Evolutionary conservation across 345 rosid species (phyloP).

Genomic region (Acer yangbiense): DNA sequence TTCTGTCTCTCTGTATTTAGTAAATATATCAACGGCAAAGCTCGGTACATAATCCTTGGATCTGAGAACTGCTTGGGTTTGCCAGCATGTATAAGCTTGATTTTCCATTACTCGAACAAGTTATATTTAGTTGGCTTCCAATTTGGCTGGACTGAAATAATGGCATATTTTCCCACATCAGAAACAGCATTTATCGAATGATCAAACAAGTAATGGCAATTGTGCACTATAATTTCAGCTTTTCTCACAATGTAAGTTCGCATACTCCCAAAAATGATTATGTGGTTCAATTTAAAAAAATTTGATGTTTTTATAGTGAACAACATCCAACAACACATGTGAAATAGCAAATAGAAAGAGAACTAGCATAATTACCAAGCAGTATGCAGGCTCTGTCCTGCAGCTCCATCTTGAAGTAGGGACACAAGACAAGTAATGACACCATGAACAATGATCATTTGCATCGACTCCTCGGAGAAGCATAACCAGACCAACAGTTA

Average conservation of each 20-base stretch:
- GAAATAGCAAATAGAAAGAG: background rate
- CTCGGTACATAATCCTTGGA: constrained; percentile 55
- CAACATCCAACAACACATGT: background rate
- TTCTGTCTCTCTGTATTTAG: background rate
- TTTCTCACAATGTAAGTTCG: background rate
- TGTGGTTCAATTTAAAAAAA: background rate
- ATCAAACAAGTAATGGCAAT: background rate
- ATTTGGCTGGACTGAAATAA: constrained; percentile 55
- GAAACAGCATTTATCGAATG: background rate
- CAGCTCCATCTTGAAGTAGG: constrained; percentile 94
- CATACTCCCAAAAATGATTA: background rate
- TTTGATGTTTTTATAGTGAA: background rate
- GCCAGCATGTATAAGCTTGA: constrained; percentile 48
- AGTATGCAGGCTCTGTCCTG: constrained; percentile 57
- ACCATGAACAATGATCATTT: constrained; percentile 94
- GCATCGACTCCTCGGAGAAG: constrained; percentile 86
- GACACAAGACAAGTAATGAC: constrained; percentile 89
- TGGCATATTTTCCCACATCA: background rate
- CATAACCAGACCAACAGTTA: constrained; percentile 53
- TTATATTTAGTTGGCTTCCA: constrained; percentile 71
- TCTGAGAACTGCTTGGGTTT: constrained; percentile 41
- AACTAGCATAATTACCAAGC: constrained; percentile 53
- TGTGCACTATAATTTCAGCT: background rate
- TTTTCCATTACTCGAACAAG: constrained; percentile 70
- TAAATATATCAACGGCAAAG: constrained; percentile 52